Base-by-base conservation (phyloP, 73 alveolate genomes). In the Symbiodinium natans region DNA sequence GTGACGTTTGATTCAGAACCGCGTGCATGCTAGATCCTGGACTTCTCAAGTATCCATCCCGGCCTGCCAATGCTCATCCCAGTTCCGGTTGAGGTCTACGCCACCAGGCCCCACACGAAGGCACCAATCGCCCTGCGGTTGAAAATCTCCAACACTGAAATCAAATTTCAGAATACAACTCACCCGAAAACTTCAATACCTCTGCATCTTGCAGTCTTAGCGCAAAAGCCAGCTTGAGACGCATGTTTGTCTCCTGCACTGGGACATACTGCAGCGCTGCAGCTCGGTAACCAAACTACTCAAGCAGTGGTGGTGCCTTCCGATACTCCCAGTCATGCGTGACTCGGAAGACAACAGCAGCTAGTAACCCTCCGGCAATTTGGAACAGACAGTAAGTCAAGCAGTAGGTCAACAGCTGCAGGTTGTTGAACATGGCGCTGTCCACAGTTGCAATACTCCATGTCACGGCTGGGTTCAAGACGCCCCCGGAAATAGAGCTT, bases 11-110 rank as follows among this genome's bases (percentile, higher is more conserved):
- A n/a, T n/a, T n/a, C n/a, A n/a, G n/a, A n/a, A n/a, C n/a, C n/a
- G n/a, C n/a, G n/a, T n/a, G n/a, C n/a, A n/a, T n/a, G n/a, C n/a
- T n/a, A n/a, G n/a, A n/a, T n/a, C n/a, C n/a, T n/a, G n/a, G n/a
- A n/a, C n/a, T n/a, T n/a, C n/a, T n/a, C n/a, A n/a, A n/a, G n/a
- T n/a, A n/a, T n/a, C n/a, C n/a, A n/a, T n/a, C 38, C 68, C 23
- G 34, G 52, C 98, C 83, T 84, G 98, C 99, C 99, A 93, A n/a
- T 93, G 86, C 77, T 93, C 99, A 52, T 93, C 99, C 99, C 99
- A 93, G 54, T 93, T 93, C 54, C 99, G 93, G 59, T 93, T 93
- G 88, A 93, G 73, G 93, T 93, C 99, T 74, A 93, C 99, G 1
- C 93, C 99, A 3, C 73, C 75, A 23, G 86, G 93, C 41, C 85